Evolutionary conservation across 345 rosid genomes (phyloP), one percentile per base, ranked within the genome.

Genomic region (Viola odorata): DNA sequence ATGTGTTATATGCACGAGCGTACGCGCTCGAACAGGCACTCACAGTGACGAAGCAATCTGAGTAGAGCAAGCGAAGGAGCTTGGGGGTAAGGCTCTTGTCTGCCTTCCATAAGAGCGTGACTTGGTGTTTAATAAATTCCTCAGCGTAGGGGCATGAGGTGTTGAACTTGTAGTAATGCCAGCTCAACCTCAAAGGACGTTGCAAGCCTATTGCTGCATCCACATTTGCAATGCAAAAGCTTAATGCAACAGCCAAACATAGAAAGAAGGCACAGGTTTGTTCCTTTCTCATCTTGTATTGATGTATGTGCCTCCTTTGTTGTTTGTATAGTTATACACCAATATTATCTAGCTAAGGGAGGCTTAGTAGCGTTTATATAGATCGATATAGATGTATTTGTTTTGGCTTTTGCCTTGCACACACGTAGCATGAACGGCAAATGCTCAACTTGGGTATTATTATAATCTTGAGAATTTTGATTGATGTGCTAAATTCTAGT

Each of bases 11-110:
- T n/a, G n/a, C n/a, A n/a, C n/a, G n/a, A n/a, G n/a, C n/a, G n/a
- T n/a, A n/a, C n/a, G n/a, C n/a, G n/a, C n/a, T n/a, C n/a, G n/a
- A n/a, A n/a, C n/a, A n/a, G n/a, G 42, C 9, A 60, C 81, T 1
- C 77, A 87, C 95, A 16, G 80, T 63, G 15, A 82, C 80, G 5
- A 87, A 74, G 72, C 95, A 90, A 52, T 90, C 97, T 0, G 95
- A 68, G 75, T 84, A 85, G 54, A 84, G 84, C 73, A 87, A 73
- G 58, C 86, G 80, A 36, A 85, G 80, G 41, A 87, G 84, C 79
- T 87, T 87, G n/a, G 92, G 74, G 0, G 86, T 67, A 49, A 85
- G 68, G 70, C 62, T 75, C 39, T 37, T 75, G 56, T 84, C 97
- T 0, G 51, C 5, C 15, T 74, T n/a, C 68, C 78, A 85, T 50